These are phyloP conservation scores for Gynandropsis gynandra DNA, from an alignment of 345 rosid species.

Conservation along the genomic window DNA sequence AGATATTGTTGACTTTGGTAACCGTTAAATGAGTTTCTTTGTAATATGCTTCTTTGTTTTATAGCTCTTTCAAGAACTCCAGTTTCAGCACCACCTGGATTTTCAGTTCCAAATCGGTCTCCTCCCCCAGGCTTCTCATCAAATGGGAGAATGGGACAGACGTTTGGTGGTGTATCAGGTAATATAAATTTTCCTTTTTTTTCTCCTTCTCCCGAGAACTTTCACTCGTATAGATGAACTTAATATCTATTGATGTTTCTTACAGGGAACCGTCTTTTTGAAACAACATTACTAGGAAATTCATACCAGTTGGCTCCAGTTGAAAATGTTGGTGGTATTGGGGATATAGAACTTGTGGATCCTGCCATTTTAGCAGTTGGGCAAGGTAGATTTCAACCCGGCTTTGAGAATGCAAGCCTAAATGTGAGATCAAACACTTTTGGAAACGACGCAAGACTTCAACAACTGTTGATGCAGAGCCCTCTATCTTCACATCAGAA, in stretches of 20 bases:
- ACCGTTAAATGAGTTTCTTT: neutral
- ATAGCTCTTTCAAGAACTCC: slow-evolving; percentile 55
- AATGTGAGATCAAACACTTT: slow-evolving; percentile 51
- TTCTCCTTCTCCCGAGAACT: neutral
- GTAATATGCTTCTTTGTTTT: slow-evolving; percentile 10
- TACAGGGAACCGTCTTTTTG: slow-evolving; percentile 52
- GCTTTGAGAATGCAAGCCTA: slow-evolving; percentile 43
- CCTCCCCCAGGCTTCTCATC: slow-evolving; percentile 90
- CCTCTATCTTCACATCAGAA: slow-evolving; percentile 51
- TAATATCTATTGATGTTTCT: neutral
- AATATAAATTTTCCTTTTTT: slow-evolving; percentile 26
- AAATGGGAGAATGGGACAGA: slow-evolving; percentile 52
- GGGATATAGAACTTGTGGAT: slow-evolving; percentile 73
- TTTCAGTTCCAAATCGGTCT: slow-evolving; percentile 62
- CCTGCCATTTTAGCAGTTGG: slow-evolving; percentile 97
- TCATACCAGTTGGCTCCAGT: slow-evolving; percentile 34
- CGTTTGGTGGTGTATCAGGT: slow-evolving; percentile 46
- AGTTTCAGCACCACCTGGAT: slow-evolving; percentile 87
- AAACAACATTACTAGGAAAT: slow-evolving; percentile 44
- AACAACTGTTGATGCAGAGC: slow-evolving; percentile 55
- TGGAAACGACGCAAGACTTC: slow-evolving; percentile 56
- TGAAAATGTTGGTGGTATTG: slow-evolving; percentile 39
- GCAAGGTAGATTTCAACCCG: slow-evolving; percentile 24
- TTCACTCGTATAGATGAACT: neutral
- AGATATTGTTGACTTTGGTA: neutral